Conservation (phyloP, 2,329 filamentous ascomycete species). For the Hypoxylon sp. region DNA sequence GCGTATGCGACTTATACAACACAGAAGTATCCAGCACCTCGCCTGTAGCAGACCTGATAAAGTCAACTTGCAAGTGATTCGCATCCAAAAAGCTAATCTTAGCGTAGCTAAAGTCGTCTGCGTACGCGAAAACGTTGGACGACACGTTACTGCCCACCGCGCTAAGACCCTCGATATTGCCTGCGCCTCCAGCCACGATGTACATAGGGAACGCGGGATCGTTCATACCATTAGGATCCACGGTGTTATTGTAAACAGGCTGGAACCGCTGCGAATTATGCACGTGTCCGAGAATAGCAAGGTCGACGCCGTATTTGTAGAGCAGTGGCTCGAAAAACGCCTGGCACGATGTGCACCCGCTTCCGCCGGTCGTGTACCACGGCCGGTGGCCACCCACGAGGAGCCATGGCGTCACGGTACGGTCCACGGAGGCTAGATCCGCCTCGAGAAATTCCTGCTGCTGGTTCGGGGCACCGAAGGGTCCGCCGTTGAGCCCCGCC, state of each 20-base stretch:
- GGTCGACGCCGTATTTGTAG: conserved; percentile 70
- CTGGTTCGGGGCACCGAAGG: conserved; percentile 64
- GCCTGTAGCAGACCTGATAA: conserved; percentile 64
- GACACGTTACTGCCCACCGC: conserved; percentile 59
- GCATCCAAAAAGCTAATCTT: conserved; percentile 63
- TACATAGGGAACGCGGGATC: conserved; percentile 66
- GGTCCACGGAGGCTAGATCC: conserved; percentile 70
- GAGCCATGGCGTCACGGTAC: conserved; percentile 68
- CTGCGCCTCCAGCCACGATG: conserved; percentile 68
- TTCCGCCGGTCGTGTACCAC: conserved; percentile 62
- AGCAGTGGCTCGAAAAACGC: conserved; percentile 67
- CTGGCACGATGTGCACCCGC: conserved; percentile 63
- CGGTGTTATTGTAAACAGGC: conserved; percentile 56
- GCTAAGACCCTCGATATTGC: conserved; percentile 68
- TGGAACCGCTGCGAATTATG: conserved; percentile 71
- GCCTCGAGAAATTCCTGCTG: conserved; percentile 69
- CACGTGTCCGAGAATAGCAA: conserved; percentile 70
- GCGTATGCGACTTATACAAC: conserved; percentile 64
- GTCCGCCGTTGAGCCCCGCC: conserved; percentile 61
- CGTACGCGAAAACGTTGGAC: conserved; percentile 65
- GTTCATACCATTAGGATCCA: conserved; percentile 57
- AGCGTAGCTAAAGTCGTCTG: conserved; percentile 67
- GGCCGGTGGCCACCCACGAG: conserved; percentile 63
- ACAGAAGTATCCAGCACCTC: conserved; percentile 63
- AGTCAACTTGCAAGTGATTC: conserved; percentile 65